Conservation (phyloP, 1,139 yeast genomes). For the Yamadazyma mexicana region DNA sequence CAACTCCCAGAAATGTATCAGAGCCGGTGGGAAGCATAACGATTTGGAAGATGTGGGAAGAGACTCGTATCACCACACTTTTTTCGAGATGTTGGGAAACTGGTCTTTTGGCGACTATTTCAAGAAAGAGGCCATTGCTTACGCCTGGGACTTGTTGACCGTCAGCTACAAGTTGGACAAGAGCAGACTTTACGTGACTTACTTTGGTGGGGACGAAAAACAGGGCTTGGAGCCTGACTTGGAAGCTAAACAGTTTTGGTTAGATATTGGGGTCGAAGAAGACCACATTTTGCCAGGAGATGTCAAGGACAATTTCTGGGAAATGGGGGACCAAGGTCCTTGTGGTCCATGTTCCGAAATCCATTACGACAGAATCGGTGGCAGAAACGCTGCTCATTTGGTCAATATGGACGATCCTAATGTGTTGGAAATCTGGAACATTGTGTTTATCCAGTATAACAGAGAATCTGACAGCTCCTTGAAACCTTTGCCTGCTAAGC, state of each 20-base stretch:
- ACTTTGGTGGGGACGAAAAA: constrained; percentile 87
- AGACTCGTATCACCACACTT: constrained; percentile 97
- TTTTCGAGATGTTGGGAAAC: constrained; percentile 98
- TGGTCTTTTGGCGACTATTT: constrained; percentile 99
- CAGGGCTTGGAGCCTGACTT: constrained; percentile 90
- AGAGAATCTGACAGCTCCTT: constrained; percentile 87
- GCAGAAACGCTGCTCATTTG: constrained; percentile 85
- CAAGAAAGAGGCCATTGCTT: constrained; percentile 86
- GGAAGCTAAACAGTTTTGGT: constrained; percentile 90
- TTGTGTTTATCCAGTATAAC: constrained; percentile 94
- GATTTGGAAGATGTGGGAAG: constrained; percentile 98
- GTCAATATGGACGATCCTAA: constrained; percentile 98
- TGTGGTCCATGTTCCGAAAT: constrained; percentile 99
- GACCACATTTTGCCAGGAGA: constrained; percentile 92
- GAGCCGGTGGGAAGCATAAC: constrained; percentile 99
- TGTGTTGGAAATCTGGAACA: constrained; percentile 96
- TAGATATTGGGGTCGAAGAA: constrained; percentile 81
- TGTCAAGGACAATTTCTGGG: constrained; percentile 96
- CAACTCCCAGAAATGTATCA: constrained; percentile 95
- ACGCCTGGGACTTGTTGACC: constrained; percentile 90
- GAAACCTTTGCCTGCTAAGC: constrained; percentile 85
- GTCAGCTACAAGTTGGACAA: constrained; percentile 74
- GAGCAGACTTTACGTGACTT: constrained; percentile 87
- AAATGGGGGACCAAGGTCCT: constrained; percentile 99
- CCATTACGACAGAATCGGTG: constrained; percentile 97